Percentiles rank a stretch among this genome's conserved stretches.
phyloP scores from a whole-genome alignment of 768 basidiomycete genomes.

The Rhizopogon vesiculosus region DNA sequence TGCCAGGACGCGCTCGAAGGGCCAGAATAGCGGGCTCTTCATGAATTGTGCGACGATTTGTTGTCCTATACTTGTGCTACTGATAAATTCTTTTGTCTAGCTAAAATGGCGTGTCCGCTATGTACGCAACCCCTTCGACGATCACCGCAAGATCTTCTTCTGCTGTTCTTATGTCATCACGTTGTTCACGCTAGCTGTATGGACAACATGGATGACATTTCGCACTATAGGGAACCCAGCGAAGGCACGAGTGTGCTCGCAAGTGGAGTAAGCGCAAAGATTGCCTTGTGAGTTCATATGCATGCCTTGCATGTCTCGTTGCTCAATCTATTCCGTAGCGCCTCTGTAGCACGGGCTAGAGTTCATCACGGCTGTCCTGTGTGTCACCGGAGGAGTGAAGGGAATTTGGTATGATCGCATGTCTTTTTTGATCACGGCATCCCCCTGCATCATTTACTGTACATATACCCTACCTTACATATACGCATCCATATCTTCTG shows the following conservation, averaged over 20 bases:
- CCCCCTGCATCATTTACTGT: slow-evolving; percentile 1
- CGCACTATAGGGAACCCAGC: slow-evolving; percentile 53
- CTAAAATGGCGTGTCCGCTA: slow-evolving; percentile 58
- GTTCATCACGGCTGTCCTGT: slow-evolving; percentile 73
- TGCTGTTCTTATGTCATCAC: slow-evolving; percentile 87
- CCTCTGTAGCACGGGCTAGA: slow-evolving; percentile 63
- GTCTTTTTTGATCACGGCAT: not conserved
- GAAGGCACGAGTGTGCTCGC: slow-evolving; percentile 33
- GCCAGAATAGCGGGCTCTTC: slow-evolving; percentile 80
- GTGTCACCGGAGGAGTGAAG: slow-evolving; percentile 60
- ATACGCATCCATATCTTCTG: not conserved
- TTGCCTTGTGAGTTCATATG: slow-evolving; percentile 62
- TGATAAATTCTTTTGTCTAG: slow-evolving; percentile 31
- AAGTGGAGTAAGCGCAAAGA: slow-evolving; percentile 57
- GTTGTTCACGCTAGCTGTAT: slow-evolving; percentile 80
- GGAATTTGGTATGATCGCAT: slow-evolving; percentile 23
- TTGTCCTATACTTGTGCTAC: not conserved
- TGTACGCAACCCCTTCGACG: slow-evolving; percentile 59
- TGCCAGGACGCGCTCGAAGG: slow-evolving; percentile 59
- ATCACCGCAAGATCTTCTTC: slow-evolving; percentile 50
- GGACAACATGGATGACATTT: slow-evolving; percentile 59
- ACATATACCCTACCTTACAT: not conserved
- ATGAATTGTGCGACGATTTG: slow-evolving; percentile 56
- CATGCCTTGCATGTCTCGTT: not conserved
- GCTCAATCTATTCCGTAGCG: slow-evolving; percentile 36